Percentiles rank a stretch among this genome's conserved stretches.
Conservation (phyloP, 75 land plant species). For the Cunninghamia lanceolata region DNA sequence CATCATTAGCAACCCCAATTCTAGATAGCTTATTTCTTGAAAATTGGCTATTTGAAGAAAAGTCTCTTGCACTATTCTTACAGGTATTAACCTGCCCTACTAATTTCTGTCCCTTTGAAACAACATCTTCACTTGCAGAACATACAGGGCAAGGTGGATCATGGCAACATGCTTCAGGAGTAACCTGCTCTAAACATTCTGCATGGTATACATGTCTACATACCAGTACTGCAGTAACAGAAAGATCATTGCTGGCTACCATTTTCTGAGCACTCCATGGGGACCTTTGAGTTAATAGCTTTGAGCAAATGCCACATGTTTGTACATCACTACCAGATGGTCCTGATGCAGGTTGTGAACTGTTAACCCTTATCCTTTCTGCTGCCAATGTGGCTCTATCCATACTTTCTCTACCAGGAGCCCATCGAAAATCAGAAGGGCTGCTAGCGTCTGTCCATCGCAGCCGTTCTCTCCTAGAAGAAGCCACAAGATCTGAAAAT, state of each 20-base stretch:
- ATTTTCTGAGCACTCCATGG: constrained; percentile 56
- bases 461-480: constrained; percentile 20
- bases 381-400: constrained; percentile 34
- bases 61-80: constrained; percentile 1
- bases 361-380: constrained; percentile 27
- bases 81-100: constrained; percentile 29
- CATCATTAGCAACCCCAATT: constrained; percentile 52
- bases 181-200: constrained; percentile 83
- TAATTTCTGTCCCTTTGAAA: constrained; percentile 32
- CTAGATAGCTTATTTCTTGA: constrained; percentile 50
- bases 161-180: constrained; percentile 57
- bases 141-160: constrained; percentile 90
- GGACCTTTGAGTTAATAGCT: constrained; percentile 56
- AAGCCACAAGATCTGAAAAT: constrained; percentile 56
- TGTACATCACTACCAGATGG: constrained; percentile 35
- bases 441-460: constrained; percentile 30
- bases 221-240: constrained; percentile 65
- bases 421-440: constrained; percentile 35
- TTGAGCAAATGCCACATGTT: constrained; percentile 74
- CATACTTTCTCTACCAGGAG: constrained; percentile 48
- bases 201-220: constrained; percentile 97
- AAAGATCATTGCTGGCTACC: constrained; percentile 41
- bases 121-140: constrained; percentile 37
- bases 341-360: constrained; percentile 14
- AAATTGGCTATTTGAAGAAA: not conserved